phyloP scores from a whole-genome alignment of 1,284 basidiomycete genomes.

The Exobasidium cylindrosporum region DNA sequence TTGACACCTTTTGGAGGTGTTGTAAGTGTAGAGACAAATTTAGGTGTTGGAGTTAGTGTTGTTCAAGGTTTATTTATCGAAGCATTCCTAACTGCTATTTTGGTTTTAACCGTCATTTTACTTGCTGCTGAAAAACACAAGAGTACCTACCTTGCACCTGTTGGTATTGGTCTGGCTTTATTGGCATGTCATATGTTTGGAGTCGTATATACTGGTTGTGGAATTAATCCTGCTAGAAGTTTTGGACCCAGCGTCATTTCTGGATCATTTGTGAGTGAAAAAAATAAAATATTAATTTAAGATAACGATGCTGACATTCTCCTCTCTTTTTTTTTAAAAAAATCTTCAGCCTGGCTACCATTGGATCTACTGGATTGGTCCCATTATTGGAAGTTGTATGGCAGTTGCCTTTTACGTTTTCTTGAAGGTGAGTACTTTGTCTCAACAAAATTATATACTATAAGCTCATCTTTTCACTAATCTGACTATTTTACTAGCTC shows the following conservation, averaged over 20 bases:
- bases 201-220: slow-evolving; percentile 19
- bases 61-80: slow-evolving; percentile 55
- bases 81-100: slow-evolving; percentile 57
- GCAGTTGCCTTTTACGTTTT: slow-evolving; percentile 15
- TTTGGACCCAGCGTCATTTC: slow-evolving; percentile 13
- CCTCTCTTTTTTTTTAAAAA: too few species aligned
- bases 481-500: too few species aligned
- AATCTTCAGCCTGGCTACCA: slow-evolving; percentile 8
- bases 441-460: not conserved
- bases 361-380: slow-evolving; percentile 20
- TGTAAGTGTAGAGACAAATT: slow-evolving; percentile 54
- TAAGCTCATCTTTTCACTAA: not conserved
- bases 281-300: too few species aligned
- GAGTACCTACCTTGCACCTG: slow-evolving; percentile 44
- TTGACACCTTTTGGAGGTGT: slow-evolving; percentile 55
- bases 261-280: slow-evolving; percentile 8
- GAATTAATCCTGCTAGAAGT: slow-evolving; percentile 18
- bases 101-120: slow-evolving; percentile 57
- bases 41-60: slow-evolving; percentile 46
- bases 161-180: slow-evolving; percentile 41
- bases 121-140: slow-evolving; percentile 60
- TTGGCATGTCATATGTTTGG: slow-evolving; percentile 36
- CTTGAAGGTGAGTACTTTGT: slow-evolving; percentile 19
- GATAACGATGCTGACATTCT: too few species aligned
- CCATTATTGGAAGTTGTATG: slow-evolving; percentile 13